phyloP scores from a whole-genome alignment of 441 rosid species.

The Populus tomentosa region DNA sequence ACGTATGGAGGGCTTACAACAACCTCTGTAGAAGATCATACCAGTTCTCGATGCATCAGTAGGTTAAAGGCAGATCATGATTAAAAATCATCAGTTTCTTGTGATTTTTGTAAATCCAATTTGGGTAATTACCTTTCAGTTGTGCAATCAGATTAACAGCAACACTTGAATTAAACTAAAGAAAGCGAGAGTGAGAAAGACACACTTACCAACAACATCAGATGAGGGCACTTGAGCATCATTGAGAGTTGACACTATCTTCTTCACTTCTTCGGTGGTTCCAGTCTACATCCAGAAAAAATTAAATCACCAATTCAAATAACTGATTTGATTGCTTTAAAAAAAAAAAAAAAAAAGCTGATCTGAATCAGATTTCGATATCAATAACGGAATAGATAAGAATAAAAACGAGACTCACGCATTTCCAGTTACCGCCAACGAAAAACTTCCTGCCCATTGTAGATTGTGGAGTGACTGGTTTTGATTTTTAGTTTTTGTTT shows the following conservation, averaged over 20 bases:
- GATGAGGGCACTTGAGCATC: constrained; percentile 54
- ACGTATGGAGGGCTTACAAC: constrained; percentile 71
- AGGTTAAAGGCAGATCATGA: not conserved
- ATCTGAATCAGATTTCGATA: not conserved
- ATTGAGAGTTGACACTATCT: constrained; percentile 52
- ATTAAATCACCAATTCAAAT: not conserved
- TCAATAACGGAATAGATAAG: not conserved
- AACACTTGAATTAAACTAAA: not conserved
- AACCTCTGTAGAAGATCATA: constrained; percentile 42
- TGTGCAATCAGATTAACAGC: not conserved
- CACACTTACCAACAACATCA: constrained; percentile 53
- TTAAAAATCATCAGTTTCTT: not conserved
- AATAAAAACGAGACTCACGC: constrained; percentile 33
- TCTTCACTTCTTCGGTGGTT: constrained; percentile 63
- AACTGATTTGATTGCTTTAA: not conserved
- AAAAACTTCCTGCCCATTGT: constrained; percentile 58
- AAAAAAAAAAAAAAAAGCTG: not conserved
- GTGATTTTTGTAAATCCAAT: not conserved
- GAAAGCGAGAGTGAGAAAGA: not conserved
- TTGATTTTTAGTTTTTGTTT: not conserved
- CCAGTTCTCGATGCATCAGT: not conserved
- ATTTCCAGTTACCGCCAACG: constrained; percentile 85
- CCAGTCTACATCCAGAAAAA: constrained; percentile 45
- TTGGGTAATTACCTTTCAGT: not conserved
- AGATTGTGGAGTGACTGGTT: not conserved